Conservation (phyloP, 23 red algal species). For the Agarophyton chilense region DNA sequence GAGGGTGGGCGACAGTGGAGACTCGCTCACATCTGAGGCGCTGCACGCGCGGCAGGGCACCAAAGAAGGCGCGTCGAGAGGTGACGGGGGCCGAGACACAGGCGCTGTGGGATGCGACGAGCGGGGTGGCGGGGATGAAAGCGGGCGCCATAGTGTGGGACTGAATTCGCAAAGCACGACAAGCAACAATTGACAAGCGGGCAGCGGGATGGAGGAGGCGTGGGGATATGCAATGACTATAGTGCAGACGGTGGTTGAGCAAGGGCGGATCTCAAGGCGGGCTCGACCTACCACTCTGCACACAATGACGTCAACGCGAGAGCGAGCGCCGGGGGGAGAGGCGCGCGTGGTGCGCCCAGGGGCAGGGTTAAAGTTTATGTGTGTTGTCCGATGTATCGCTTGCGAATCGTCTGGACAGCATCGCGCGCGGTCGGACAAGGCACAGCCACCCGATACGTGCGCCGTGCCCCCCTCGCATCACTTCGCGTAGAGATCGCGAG, state of each 20-base stretch:
- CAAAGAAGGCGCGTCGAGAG: conserved; percentile 24
- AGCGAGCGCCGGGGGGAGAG: not conserved
- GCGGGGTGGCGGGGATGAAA: conserved; percentile 25
- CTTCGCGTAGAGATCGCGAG: not conserved
- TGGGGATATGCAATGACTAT: not conserved
- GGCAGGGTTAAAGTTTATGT: not conserved
- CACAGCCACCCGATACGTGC: conserved; percentile 31
- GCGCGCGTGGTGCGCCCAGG: not conserved
- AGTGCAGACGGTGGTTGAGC: too few relatives aligned
- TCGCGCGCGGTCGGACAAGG: not conserved
- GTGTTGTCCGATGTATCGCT: not conserved
- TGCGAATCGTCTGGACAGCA: conserved; percentile 26
- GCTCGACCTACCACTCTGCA: too few relatives aligned
- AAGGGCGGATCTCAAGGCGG: too few relatives aligned
- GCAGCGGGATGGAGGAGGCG: not conserved
- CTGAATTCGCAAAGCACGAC: too few relatives aligned
- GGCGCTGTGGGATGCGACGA: not conserved
- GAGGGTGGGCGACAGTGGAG: too few relatives aligned
- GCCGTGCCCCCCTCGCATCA: not conserved
- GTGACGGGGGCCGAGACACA: not conserved
- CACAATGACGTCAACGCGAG: too few relatives aligned
- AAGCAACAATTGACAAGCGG: too few relatives aligned
- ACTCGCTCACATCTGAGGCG: not conserved
- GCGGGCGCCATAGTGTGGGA: not conserved
- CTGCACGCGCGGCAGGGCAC: not conserved